Base-by-base conservation (phyloP, 1,139 yeast species). In the Geotrichum cucujoidarum region DNA sequence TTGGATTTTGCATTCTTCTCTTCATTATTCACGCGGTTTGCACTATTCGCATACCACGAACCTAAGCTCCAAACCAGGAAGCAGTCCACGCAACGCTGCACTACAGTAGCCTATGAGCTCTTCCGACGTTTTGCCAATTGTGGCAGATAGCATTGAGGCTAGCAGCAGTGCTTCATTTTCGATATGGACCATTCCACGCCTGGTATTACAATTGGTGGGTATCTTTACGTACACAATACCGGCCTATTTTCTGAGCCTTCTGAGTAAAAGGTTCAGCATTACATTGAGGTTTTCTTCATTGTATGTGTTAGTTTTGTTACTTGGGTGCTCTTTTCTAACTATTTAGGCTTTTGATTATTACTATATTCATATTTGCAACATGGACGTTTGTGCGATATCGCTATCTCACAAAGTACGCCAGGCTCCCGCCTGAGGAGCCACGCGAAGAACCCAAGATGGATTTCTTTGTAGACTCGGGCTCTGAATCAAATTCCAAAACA, bases 331-430 rank as follows among this genome's bases (percentile, higher is more conserved):
- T 13, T 29, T 34, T 7, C 42, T 48, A 37, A 47, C 53, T 18
- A 20, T 25, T 36, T 25, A 56, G 62, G 33, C 50, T 62, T 24
- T 35, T 60, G 10, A 43, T 60, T n/a, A 17, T 57, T 3, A 41
- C 47, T 2, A 48, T 50, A 3, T 22, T 60, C 14, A 47, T 52
- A 4, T 51, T 60, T 0, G 44, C 57, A n/a, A 56, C 65, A 2
- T 69, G 71, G 59, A 68, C 72, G 1, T 59, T 72, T 44, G 67
- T 78, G 22, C 64, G 83, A 33, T 76, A 78, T 59, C 68, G 73
- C 34, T 72, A 75, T 33, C 61, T 77, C 25, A 78, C 81, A 0
- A 66, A 69, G 5, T 79, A 79, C 56, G 73, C 81, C 0, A 67
- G 79, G 34, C 63, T 76, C 20, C 78, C 78, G 2, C 72, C 70